Conservation (phyloP, 106 monocot genomes). For the Acanthochlamys bracteata region DNA sequence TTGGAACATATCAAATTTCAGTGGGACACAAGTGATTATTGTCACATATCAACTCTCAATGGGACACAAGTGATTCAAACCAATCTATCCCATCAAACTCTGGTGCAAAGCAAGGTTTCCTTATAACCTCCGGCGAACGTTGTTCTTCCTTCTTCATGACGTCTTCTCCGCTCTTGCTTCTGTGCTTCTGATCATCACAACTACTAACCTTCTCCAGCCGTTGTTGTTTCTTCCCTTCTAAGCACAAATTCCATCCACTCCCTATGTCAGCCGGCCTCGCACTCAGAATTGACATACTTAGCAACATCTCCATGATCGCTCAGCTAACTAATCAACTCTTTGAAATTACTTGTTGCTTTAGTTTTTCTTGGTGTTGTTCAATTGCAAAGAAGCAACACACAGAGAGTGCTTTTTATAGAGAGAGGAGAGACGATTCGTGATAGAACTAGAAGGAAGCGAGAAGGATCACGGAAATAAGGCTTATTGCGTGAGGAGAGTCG, state of each 20-base stretch:
- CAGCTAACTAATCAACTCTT: neutral
- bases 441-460: neutral
- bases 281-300: conserved; percentile 8
- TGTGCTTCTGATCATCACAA: neutral
- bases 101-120: neutral
- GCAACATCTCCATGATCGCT: neutral
- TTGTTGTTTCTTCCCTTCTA: neutral
- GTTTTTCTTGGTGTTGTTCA: neutral
- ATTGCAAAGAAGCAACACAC: neutral
- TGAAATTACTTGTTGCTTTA: neutral
- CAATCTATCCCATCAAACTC: conserved; percentile 9
- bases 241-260: neutral
- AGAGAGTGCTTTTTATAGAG: conserved; percentile 1
- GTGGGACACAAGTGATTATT: neutral
- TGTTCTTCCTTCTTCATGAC: neutral
- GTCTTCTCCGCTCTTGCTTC: neutral
- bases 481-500: neutral
- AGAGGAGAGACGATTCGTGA: neutral
- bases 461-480: too few species aligned
- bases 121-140: neutral
- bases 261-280: neutral
- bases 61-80: conserved; percentile 3
- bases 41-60: too few species aligned
- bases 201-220: neutral
- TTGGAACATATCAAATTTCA: neutral